phyloP scores from a whole-genome alignment of 1,284 basidiomycete species.

The Tilletiaria anomala region DNA sequence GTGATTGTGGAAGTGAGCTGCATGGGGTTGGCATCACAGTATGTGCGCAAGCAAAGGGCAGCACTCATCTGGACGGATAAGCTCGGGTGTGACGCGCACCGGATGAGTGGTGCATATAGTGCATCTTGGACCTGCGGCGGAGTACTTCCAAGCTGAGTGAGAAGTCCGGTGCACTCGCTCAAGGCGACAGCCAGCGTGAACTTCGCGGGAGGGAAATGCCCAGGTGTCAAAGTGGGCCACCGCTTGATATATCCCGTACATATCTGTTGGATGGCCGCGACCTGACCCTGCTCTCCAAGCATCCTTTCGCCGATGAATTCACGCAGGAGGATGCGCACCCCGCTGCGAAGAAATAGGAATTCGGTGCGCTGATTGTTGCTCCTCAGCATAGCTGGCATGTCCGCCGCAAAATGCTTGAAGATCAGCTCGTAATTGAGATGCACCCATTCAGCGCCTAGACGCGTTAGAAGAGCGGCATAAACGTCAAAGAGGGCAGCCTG shows the following conservation, averaged over 20 bases:
- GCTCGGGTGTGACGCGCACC: constrained; percentile 70
- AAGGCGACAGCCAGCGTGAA: constrained; percentile 62
- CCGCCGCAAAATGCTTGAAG: constrained; percentile 56
- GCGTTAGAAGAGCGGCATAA: constrained; percentile 62
- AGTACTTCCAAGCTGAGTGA: constrained; percentile 80
- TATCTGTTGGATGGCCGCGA: constrained; percentile 73
- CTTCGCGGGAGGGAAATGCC: constrained; percentile 57
- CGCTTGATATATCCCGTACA: constrained; percentile 65
- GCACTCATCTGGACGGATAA: constrained; percentile 72
- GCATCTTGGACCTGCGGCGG: constrained; percentile 79
- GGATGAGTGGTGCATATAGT: constrained; percentile 67
- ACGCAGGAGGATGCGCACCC: constrained; percentile 62
- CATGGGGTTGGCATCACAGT: constrained; percentile 74
- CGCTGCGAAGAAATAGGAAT: constrained; percentile 54
- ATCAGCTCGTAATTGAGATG: constrained; percentile 70
- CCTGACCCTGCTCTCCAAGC: constrained; percentile 75
- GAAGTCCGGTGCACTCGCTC: constrained; percentile 65
- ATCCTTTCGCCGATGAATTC: constrained; percentile 76
- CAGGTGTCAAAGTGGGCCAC: constrained; percentile 85
- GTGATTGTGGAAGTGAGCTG: constrained; percentile 66
- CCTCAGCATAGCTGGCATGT: constrained; percentile 47
- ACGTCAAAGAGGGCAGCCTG: constrained; percentile 77
- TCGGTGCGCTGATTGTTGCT: constrained; percentile 44
- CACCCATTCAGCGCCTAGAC: constrained; percentile 62
- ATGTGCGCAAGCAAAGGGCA: constrained; percentile 72